Conservation (phyloP, 345 rosid species). For the Bruguiera parviflora region DNA sequence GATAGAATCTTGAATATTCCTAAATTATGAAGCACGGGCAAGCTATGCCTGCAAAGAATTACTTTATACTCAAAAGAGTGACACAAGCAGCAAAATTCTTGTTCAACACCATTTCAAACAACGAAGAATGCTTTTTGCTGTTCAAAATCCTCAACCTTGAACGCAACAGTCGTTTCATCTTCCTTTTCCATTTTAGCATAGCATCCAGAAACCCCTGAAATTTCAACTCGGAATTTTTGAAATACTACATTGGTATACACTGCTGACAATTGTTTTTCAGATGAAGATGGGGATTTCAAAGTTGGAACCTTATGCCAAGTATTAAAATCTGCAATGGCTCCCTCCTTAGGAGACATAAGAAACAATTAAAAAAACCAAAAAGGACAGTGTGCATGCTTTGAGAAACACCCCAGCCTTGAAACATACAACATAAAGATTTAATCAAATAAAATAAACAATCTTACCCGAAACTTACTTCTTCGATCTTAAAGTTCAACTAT, state of each 20-base stretch:
- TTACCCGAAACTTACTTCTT: too few species aligned
- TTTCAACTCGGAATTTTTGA: background rate
- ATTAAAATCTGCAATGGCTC: background rate
- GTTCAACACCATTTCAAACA: background rate
- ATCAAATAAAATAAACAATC: too few species aligned
- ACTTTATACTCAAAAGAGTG: background rate
- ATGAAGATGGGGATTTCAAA: background rate
- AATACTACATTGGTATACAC: background rate
- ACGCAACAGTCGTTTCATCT: background rate
- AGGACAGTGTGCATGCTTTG: too few species aligned
- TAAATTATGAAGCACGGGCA: background rate
- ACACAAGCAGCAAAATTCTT: background rate
- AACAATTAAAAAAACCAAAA: too few species aligned
- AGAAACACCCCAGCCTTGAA: too few species aligned
- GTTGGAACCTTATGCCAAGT: background rate
- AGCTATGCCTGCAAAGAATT: background rate
- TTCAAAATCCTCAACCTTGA: background rate
- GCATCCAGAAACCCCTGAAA: background rate
- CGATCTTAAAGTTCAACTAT: too few species aligned
- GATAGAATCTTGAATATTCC: too few species aligned
- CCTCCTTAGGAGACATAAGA: background rate
- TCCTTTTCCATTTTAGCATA: background rate
- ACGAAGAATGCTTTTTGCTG: background rate
- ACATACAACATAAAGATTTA: too few species aligned
- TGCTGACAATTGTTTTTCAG: background rate